phyloP scores from a whole-genome alignment of 2,329 filamentous ascomycete species.

The Sarocladiaceae sp. region DNA sequence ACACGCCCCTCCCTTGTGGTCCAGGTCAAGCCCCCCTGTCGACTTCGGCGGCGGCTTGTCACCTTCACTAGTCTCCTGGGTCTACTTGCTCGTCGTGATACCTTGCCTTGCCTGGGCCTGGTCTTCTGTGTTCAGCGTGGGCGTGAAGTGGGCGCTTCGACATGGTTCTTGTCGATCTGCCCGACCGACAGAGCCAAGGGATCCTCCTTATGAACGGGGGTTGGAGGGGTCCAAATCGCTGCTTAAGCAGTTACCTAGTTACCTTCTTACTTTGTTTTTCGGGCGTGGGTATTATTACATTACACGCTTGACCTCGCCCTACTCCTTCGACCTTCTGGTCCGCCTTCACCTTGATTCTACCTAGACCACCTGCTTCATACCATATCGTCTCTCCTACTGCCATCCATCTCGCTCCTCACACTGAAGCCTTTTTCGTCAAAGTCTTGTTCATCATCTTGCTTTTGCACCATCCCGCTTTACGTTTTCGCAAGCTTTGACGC shows the following conservation, averaged over 20 bases:
- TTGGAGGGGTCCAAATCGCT: no score
- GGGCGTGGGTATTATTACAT: background rate
- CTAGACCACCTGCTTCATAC: background rate
- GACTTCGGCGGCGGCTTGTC: conserved; percentile 6
- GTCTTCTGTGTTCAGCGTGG: conserved; percentile 2
- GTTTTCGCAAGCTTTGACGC: no score
- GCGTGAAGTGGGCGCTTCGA: conserved; percentile 5
- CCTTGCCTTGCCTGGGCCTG: background rate
- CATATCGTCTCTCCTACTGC: no score
- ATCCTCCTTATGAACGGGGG: background rate
- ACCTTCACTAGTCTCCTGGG: conserved; percentile 5
- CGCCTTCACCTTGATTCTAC: background rate
- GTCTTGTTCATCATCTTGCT: background rate
- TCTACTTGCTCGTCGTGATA: conserved; percentile 2
- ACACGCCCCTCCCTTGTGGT: background rate
- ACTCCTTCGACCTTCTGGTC: background rate
- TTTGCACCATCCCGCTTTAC: no score
- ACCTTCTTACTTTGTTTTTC: no score
- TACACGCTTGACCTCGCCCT: background rate
- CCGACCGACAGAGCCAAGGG: background rate
- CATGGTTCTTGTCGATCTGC: conserved; percentile 9
- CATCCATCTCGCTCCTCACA: background rate
- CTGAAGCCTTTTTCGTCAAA: no score
- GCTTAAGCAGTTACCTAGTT: no score
- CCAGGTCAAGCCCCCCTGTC: conserved; percentile 5